These are phyloP conservation scores for Saccharomycopsis amapae DNA, from an alignment of 805 yeast genomes.

Conservation along the genomic window DNA sequence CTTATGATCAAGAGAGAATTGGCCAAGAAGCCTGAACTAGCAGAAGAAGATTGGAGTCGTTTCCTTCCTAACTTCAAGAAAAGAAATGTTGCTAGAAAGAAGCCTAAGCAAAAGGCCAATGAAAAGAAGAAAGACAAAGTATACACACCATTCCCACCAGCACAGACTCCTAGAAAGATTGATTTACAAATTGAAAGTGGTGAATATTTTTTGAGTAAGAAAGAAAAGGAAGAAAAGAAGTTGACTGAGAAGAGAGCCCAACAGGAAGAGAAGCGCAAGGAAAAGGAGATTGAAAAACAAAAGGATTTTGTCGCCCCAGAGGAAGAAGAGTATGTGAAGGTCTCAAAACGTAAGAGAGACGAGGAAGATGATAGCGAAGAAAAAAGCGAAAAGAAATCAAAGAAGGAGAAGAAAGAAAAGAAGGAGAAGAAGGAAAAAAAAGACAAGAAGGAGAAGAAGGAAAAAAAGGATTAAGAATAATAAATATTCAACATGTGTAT, in stretches of 20 bases:
- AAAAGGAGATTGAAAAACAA: constrained; percentile 60
- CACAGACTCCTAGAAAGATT: constrained; percentile 92
- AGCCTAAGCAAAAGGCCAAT: constrained; percentile 53
- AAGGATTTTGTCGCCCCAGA: constrained; percentile 83
- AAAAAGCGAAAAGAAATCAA: constrained; percentile 26
- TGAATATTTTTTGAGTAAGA: constrained; percentile 89
- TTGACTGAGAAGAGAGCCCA: constrained; percentile 71
- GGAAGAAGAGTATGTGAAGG: constrained; percentile 51
- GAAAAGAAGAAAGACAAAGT: constrained; percentile 53
- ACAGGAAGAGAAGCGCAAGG: constrained; percentile 62
- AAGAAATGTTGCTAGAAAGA: constrained; percentile 90
- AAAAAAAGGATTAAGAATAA: constrained; percentile 4
- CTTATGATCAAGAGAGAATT: constrained; percentile 95
- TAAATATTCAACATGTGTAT: too few relatives aligned
- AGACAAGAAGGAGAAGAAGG: constrained; percentile 6
- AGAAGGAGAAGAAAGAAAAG: constrained; percentile 26
- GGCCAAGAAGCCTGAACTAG: constrained; percentile 90
- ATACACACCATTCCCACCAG: constrained; percentile 99
- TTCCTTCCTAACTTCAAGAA: constrained; percentile 95
- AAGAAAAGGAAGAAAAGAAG: constrained; percentile 66
- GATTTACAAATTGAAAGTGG: constrained; percentile 97
- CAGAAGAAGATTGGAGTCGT: constrained; percentile 94
- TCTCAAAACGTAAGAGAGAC: constrained; percentile 30
- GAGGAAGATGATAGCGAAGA: constrained; percentile 26
- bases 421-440: constrained; percentile 27